These are phyloP conservation scores for Kockovaella imperatae DNA, from an alignment of 768 basidiomycete genomes.

Conservation along the genomic window DNA sequence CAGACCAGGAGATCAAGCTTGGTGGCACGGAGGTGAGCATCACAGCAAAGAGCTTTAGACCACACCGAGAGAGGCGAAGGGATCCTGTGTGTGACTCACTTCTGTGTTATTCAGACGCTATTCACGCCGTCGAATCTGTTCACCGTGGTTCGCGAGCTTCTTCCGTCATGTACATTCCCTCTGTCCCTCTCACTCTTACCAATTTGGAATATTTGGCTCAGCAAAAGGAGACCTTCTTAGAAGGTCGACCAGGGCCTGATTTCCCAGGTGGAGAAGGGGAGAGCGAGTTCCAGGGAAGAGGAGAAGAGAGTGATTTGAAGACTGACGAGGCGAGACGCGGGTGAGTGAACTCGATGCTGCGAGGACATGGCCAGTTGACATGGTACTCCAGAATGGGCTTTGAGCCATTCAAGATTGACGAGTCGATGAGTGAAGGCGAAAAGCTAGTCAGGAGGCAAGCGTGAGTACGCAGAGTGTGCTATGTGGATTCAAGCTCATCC, in stretches of 20 bases:
- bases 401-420: slow-evolving; percentile 22
- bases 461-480: slow-evolving; percentile 11
- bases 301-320: slow-evolving; percentile 47
- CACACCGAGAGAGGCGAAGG: slow-evolving; percentile 1
- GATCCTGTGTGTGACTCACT: background rate
- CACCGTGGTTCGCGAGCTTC: slow-evolving; percentile 33
- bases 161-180: slow-evolving; percentile 40
- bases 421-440: slow-evolving; percentile 8
- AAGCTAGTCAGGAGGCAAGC: slow-evolving; percentile 9
- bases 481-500: no score
- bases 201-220: slow-evolving; percentile 52
- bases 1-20: slow-evolving; percentile 61
- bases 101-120: no score
- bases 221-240: slow-evolving; percentile 59
- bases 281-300: slow-evolving; percentile 47
- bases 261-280: slow-evolving; percentile 52
- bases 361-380: background rate
- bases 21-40: slow-evolving; percentile 41
- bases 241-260: slow-evolving; percentile 61
- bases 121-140: slow-evolving; percentile 38
- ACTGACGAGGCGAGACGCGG: slow-evolving; percentile 45
- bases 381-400: slow-evolving; percentile 47
- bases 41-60: no score
- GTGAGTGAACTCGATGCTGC: slow-evolving; percentile 9
- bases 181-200: slow-evolving; percentile 37